Base-by-base conservation (phyloP, 164 flowering plant genomes). In the Cinnamomum chago region DNA sequence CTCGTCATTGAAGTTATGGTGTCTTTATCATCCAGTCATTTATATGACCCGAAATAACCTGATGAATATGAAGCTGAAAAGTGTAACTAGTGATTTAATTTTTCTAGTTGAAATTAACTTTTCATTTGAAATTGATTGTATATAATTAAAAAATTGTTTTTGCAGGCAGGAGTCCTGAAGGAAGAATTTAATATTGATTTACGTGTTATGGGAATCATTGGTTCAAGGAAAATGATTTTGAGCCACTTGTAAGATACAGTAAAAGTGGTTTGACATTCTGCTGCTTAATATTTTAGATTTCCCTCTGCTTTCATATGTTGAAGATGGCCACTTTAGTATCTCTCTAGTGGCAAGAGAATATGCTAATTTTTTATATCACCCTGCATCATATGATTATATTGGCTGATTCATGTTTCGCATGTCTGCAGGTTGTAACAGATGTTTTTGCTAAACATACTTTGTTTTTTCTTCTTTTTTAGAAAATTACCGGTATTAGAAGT, bases 161-260 rank as follows among this genome's bases (percentile, higher is more conserved):
- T 80, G 73, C 89, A 94, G 98, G 92, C 93, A 74, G 94, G 92
- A 58, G 82, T 86, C 17, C 89, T 95, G 2, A 95, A 95, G 82
- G 98, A 90, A 82, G 90, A 93, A 47, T 89, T 92, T 67, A 93
- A 95, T 80, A 92, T 95, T 74, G 99, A 95, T 79, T 78, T 95
- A 79, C 95, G 98, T 77, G 98, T 95, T 35, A 87, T 95, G 99
- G 99, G 99, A 70, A 90, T 95, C 65, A 87, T 83, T 75, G 92
- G 98, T 74, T 87, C 96, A 73, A 85, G 82, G 75, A 87, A 76
- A 65, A 93, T 95, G 99, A 84, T 90, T 78, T 79, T 93, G 79
- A 89, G 92, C 80, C 93, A 90, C 25, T 62, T 20, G 98, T 95
- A 89, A 87, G 98, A 81, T 67, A 72, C 68, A 18, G 17, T 60